These are phyloP conservation scores for Aphanomyces invadans DNA, from an alignment of 352 stramenopile genomes.

Conservation along the genomic window DNA sequence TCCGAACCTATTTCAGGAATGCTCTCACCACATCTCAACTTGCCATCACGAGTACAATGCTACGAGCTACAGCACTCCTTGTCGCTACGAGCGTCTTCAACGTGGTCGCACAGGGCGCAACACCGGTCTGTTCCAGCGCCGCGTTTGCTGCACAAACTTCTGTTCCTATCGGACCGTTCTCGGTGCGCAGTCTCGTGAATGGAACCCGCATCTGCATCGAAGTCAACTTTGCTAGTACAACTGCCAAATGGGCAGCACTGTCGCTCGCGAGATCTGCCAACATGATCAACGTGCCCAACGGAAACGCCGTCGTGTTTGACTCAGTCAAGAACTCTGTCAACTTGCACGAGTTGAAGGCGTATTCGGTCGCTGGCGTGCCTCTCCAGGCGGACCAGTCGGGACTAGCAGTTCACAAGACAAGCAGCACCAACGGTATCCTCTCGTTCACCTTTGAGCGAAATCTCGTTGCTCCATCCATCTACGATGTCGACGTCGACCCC, in stretches of 20 bases:
- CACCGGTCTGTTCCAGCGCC: neutral
- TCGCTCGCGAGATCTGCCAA: neutral
- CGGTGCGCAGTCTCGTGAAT: neutral
- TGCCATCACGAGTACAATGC: neutral
- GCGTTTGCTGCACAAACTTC: neutral
- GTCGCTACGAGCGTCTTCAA: neutral
- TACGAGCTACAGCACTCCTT: neutral
- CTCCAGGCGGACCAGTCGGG: neutral
- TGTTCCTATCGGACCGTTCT: neutral
- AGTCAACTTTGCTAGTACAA: neutral
- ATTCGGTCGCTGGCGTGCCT: neutral
- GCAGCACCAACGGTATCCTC: neutral
- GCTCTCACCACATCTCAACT: neutral
- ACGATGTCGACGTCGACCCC: slow-evolving; percentile 1
- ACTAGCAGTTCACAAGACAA: neutral
- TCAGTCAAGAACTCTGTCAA: neutral
- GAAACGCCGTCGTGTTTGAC: neutral
- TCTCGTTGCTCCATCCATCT: neutral
- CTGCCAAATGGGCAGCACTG: neutral
- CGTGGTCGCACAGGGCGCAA: neutral
- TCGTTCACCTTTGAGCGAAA: slow-evolving; percentile 10
- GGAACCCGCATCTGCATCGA: neutral
- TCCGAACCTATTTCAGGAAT: neutral
- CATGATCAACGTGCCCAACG: slow-evolving; percentile 15
- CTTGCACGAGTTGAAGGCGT: neutral